Evolutionary conservation across 2,329 filamentous ascomycete genomes (phyloP).

Genomic region (Colletotrichum paranaense): DNA sequence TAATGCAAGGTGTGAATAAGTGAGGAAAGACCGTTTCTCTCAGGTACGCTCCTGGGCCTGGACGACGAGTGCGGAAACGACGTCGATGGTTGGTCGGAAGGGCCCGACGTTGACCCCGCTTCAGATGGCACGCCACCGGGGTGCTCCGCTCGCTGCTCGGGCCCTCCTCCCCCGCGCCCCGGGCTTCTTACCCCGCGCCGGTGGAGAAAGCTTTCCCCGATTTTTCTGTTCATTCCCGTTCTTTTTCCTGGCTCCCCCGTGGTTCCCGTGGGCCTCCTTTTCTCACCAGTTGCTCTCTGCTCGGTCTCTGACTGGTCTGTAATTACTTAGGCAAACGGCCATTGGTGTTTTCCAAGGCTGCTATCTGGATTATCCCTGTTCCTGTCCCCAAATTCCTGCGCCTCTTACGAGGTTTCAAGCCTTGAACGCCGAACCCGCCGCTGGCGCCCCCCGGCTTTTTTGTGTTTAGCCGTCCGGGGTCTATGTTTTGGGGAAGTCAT

Average conservation of each 20-base stretch:
- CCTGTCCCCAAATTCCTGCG: background rate
- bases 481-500: conserved; percentile 25
- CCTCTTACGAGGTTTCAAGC: background rate
- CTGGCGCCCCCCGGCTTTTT: background rate
- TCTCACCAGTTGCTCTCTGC: background rate
- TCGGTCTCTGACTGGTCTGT: background rate
- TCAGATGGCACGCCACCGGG: background rate
- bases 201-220: conserved; percentile 26
- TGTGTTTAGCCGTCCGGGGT: background rate
- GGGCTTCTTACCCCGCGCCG: conserved; percentile 31
- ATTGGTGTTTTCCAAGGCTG: background rate
- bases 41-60: background rate
- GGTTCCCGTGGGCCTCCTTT: background rate
- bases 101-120: background rate
- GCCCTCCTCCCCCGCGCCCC: conserved; percentile 32
- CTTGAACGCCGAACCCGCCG: background rate
- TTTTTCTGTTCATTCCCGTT: conserved; percentile 6
- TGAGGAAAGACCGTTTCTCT: background rate
- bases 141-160: conserved; percentile 20
- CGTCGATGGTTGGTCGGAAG: background rate
- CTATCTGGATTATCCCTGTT: conserved; percentile 9
- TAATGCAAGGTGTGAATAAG: background rate
- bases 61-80: background rate
- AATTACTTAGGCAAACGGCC: background rate
- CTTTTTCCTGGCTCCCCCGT: background rate